Evolutionary conservation across 2,329 filamentous ascomycete genomes (phyloP), one percentile per base, ranked within the genome.

Genomic region (Fusarium humuli): DNA sequence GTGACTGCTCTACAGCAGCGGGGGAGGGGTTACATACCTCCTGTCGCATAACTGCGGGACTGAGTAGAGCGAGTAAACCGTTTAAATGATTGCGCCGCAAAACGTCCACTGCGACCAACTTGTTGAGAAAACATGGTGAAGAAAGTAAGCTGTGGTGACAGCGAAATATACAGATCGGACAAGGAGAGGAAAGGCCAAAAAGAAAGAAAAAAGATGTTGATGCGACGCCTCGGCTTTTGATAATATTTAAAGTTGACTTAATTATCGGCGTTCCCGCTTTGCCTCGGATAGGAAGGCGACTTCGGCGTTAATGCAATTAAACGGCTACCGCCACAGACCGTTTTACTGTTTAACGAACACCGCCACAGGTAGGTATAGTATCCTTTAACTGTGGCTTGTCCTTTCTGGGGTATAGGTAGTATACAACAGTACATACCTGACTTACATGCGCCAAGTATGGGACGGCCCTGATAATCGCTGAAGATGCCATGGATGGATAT

Each of bases 11-110:
- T 30, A 10, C 25, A 32, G 25, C 22, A 14, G 32, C 30, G 47
- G 42, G 25, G 46, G 56, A 48, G n/a, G 32, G 30, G 41, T 47
- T 27, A 72, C 74, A 70, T 53, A 77, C 76, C 73, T 61, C 72
- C 72, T 41, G 74, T 57, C 27, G 71, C 70, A 65, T 79, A 78
- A 58, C 70, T 59, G 55, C 76, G 77, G 58, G 60, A 61, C 49
- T 71, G 72, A 18, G 48, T 58, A 25, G 49, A 22, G n/a, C 57
- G 65, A 61, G 56, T 58, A 54, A 73, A 59, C 34, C 70, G 69
- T 60, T 68, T 61, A n/a, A 65, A 67, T 10, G 65, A 58, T 60
- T 76, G 76, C 60, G 70, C 69, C 22, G 75, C 53, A 40, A 72
- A 70, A 30, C 74, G 75, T 50, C 70, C 69, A 29, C 61, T 67